Conservation (phyloP, 257 asterid species). For the Solanum chiquidenum region DNA sequence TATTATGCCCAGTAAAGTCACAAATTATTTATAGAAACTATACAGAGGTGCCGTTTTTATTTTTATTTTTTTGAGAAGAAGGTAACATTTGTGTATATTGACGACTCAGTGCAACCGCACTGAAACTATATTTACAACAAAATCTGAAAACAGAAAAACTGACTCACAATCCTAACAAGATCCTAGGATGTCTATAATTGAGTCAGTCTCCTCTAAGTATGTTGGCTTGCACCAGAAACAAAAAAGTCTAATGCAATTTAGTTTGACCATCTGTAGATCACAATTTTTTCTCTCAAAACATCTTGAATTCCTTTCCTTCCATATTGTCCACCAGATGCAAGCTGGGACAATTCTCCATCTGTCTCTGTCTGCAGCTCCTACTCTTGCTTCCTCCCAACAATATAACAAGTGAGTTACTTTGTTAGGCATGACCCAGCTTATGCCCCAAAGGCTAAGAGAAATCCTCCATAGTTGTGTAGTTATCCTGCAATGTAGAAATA, state of each 20-base stretch:
- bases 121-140: background rate
- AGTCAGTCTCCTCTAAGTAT: background rate
- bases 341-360: background rate
- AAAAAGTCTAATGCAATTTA: background rate
- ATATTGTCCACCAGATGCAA: background rate
- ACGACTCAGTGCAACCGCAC: background rate
- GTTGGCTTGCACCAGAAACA: background rate
- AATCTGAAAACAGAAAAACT: background rate
- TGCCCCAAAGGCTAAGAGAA: background rate
- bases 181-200: background rate
- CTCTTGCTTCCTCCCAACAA: background rate
- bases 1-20: background rate
- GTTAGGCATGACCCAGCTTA: background rate
- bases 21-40: background rate
- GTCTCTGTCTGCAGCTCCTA: background rate
- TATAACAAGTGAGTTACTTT: background rate
- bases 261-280: background rate
- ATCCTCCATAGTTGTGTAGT: background rate
- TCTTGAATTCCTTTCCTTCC: background rate
- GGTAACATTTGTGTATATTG: background rate
- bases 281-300: background rate
- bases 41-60: background rate
- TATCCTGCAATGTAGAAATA: background rate
- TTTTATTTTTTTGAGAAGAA: background rate
- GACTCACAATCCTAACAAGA: background rate